These are phyloP conservation scores for Tylopilus sp. DNA, from an alignment of 768 basidiomycete species.

Conservation along the genomic window DNA sequence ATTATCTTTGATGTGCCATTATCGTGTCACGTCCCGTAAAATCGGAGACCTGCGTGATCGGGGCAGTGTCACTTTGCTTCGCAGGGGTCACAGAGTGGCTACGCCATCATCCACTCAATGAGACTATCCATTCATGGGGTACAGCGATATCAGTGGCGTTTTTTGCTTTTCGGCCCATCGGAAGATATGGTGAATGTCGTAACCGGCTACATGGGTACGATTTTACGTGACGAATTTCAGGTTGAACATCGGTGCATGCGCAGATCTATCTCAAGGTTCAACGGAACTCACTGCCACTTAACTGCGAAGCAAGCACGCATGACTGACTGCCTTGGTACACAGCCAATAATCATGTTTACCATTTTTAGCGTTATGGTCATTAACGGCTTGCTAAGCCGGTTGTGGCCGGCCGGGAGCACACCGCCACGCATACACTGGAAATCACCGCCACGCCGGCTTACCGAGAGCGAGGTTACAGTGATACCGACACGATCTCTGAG, in stretches of 20 bases:
- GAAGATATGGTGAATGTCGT: neutral
- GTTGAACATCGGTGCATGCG: too few species aligned
- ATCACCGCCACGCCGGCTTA: conserved; percentile 7
- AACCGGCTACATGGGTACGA: too few species aligned
- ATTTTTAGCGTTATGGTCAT: neutral
- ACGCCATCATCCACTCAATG: neutral
- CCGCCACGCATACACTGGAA: conserved; percentile 10
- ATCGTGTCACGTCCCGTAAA: too few species aligned
- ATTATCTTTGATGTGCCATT: too few species aligned
- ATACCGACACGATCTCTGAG: neutral
- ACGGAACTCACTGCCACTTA: neutral
- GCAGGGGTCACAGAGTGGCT: neutral
- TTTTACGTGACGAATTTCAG: neutral
- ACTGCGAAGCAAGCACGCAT: neutral
- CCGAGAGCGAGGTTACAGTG: neutral
- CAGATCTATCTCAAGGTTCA: too few species aligned
- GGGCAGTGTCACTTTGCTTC: neutral
- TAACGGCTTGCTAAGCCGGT: neutral
- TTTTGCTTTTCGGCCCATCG: neutral
- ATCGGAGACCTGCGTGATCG: neutral
- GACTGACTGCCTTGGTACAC: neutral
- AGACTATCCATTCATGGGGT: neutral
- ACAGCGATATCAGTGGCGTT: neutral
- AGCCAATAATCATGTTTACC: too few species aligned
- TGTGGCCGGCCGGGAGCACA: conserved; percentile 4